Evolutionary conservation across 371 early-diverging fungal genomes (phyloP).

Genomic region (Mucor racemosus): DNA sequence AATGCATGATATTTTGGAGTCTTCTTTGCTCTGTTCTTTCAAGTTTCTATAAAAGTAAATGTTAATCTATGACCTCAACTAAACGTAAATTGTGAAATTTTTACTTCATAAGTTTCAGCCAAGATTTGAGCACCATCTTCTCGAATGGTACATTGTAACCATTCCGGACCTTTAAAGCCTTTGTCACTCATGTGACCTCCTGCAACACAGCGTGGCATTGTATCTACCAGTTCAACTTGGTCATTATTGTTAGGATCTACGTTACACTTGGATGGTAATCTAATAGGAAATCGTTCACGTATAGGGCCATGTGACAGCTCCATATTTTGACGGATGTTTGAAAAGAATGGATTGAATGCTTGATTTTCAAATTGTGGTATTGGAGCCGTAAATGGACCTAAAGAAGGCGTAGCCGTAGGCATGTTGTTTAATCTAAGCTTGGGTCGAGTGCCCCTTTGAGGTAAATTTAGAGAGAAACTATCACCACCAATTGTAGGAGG

Average conservation of each 20-base stretch:
- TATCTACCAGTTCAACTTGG: slow-evolving; percentile 1
- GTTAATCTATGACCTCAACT: slow-evolving; percentile 2
- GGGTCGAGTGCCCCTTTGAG: slow-evolving; percentile 28
- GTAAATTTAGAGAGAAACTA: slow-evolving; percentile 20
- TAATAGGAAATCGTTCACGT: slow-evolving; percentile 43
- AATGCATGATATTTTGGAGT: slow-evolving; percentile 66
- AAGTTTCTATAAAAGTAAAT: slow-evolving; percentile 43
- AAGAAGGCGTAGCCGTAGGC: slow-evolving; percentile 26
- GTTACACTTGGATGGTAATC: slow-evolving; percentile 36
- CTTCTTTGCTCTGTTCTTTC: slow-evolving; percentile 66
- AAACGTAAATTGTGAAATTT: neutral
- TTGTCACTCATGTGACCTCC: slow-evolving; percentile 24
- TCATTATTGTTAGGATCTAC: slow-evolving; percentile 20
- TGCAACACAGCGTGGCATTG: slow-evolving; percentile 27
- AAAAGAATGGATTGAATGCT: slow-evolving; percentile 47
- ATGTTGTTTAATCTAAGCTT: slow-evolving; percentile 34
- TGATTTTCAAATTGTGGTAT: slow-evolving; percentile 48
- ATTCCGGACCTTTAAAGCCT: slow-evolving; percentile 31
- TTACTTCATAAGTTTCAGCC: slow-evolving; percentile 53
- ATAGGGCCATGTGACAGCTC: slow-evolving; percentile 43
- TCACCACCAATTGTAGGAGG: slow-evolving; percentile 24
- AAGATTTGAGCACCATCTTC: slow-evolving; percentile 40
- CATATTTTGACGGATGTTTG: slow-evolving; percentile 49
- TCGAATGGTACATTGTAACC: slow-evolving; percentile 35
- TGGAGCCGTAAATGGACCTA: slow-evolving; percentile 48